Conservation (phyloP, 2,329 filamentous ascomycete species). For the Pseudopyricularia cyperi region DNA sequence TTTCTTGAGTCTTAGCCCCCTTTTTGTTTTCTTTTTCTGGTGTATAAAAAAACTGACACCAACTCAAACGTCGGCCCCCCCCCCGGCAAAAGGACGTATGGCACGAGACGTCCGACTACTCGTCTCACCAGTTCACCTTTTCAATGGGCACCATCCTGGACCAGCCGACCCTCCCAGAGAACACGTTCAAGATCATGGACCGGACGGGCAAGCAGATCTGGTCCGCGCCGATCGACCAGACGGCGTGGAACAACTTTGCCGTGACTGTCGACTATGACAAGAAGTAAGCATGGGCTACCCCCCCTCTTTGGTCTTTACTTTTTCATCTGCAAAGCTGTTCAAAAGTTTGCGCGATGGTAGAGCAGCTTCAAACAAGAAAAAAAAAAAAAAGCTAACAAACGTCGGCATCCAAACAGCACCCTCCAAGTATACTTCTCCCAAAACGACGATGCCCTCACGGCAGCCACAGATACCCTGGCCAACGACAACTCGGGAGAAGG, state of each 20-base stretch:
- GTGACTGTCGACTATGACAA: constrained; percentile 38
- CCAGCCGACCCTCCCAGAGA: constrained; percentile 17
- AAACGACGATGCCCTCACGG: constrained; percentile 28
- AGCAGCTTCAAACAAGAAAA: too few relatives aligned
- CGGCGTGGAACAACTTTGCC: constrained; percentile 49
- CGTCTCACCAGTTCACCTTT: constrained; percentile 24
- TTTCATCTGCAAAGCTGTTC: neutral
- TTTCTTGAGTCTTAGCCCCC: neutral
- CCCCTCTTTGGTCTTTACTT: constrained; percentile 9
- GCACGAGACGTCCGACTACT: constrained; percentile 22
- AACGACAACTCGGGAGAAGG: constrained; percentile 42
- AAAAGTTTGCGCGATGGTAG: neutral
- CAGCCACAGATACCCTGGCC: constrained; percentile 27
- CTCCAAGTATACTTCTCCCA: constrained; percentile 44
- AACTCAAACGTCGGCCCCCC: too few relatives aligned
- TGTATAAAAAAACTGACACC: too few relatives aligned
- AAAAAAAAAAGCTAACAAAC: neutral
- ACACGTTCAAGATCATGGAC: constrained; percentile 28
- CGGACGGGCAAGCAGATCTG: constrained; percentile 24
- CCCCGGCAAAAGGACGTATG: constrained; percentile 15
- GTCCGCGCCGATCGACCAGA: constrained; percentile 26
- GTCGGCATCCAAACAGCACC: constrained; percentile 22
- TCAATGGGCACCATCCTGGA: constrained; percentile 21
- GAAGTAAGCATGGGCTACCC: too few relatives aligned
- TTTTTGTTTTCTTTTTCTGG: neutral